phyloP scores from a whole-genome alignment of 2,329 filamentous ascomycete genomes.

The Apiospora koreana region DNA sequence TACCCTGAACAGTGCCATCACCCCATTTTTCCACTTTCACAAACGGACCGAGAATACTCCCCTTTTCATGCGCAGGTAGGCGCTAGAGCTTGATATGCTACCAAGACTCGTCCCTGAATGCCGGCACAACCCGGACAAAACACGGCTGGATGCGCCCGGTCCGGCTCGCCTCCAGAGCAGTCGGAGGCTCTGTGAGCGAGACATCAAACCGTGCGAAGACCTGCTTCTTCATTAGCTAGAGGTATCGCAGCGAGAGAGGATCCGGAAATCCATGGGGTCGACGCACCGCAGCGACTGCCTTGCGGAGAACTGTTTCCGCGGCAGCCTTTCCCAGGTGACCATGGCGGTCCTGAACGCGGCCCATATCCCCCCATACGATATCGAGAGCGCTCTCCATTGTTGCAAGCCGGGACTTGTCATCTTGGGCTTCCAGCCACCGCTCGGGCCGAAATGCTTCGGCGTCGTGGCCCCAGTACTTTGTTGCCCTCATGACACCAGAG shows the following conservation, averaged over 20 bases:
- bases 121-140: neutral
- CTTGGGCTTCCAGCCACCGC: slow-evolving; percentile 40
- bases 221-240: neutral
- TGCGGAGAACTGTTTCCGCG: slow-evolving; percentile 43
- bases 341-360: slow-evolving; percentile 23
- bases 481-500: slow-evolving; percentile 37
- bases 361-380: slow-evolving; percentile 26
- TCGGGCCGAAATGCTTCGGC: slow-evolving; percentile 41
- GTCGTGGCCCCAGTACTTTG: slow-evolving; percentile 35
- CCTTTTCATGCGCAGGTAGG: no score
- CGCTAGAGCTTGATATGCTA: neutral
- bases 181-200: slow-evolving; percentile 20
- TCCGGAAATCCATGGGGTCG: neutral
- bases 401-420: slow-evolving; percentile 26
- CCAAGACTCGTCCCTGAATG: neutral
- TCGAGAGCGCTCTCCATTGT: slow-evolving; percentile 36
- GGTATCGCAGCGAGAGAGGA: neutral
- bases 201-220: slow-evolving; percentile 21
- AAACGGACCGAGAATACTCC: neutral
- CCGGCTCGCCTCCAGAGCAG: neutral
- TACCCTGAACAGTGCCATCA: no score
- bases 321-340: slow-evolving; percentile 42
- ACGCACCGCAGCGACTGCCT: slow-evolving; percentile 41
- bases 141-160: neutral
- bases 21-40: neutral